Evolutionary conservation across 2,329 filamentous ascomycete species (phyloP).

Genomic region (Trichoderma sp.): DNA sequence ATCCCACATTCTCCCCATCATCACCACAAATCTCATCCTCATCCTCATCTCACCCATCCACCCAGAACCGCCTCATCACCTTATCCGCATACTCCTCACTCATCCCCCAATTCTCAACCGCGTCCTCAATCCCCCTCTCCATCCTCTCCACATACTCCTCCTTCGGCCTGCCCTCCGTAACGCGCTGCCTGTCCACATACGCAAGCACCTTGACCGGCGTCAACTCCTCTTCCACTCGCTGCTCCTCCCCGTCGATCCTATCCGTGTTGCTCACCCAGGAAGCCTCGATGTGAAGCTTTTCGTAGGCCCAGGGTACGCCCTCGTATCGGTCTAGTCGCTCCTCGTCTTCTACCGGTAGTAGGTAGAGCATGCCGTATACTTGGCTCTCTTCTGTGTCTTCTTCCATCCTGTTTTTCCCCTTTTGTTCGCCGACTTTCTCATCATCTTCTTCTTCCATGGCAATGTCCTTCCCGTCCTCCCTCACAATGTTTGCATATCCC

Average conservation of each 20-base stretch:
- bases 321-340: conserved; percentile 56
- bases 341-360: conserved; percentile 53
- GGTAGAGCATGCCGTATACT: conserved; percentile 61
- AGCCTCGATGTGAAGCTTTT: conserved; percentile 47
- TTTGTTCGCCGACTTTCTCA: neutral
- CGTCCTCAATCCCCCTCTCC: conserved; percentile 64
- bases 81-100: conserved; percentile 55
- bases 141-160: conserved; percentile 64
- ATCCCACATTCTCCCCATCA: neutral
- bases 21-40: neutral
- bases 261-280: conserved; percentile 24
- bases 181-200: conserved; percentile 56
- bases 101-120: conserved; percentile 53
- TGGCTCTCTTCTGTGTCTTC: conserved; percentile 34
- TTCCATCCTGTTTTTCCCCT: conserved; percentile 19
- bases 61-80: conserved; percentile 53
- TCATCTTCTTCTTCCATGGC: neutral
- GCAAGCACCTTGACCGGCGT: conserved; percentile 48
- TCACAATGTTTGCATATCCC: conserved; percentile 68
- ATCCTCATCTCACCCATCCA: neutral
- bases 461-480: neutral
- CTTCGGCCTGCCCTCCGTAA: conserved; percentile 43
- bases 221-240: conserved; percentile 19
- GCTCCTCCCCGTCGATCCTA: neutral
- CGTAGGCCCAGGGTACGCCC: conserved; percentile 64